These are phyloP conservation scores for Anethum foeniculum DNA, from an alignment of 140 eudicot genomes.

Conservation along the genomic window DNA sequence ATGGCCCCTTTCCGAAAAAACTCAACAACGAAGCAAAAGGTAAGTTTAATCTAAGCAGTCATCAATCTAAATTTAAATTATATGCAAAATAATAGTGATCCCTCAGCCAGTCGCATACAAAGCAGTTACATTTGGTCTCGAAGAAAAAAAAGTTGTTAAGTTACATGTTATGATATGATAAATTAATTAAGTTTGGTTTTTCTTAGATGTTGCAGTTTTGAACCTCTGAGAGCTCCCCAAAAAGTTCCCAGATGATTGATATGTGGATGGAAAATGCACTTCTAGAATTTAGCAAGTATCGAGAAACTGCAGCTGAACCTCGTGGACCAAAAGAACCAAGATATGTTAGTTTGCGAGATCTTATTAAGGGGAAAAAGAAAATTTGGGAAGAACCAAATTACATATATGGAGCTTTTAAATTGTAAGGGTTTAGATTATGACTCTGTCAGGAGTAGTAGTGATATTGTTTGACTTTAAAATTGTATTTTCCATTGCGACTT, in stretches of 20 bases:
- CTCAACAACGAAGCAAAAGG: background rate
- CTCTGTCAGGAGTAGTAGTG: no score
- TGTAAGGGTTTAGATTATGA: no score
- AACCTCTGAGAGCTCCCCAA: background rate
- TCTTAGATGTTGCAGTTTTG: background rate
- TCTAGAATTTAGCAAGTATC: background rate
- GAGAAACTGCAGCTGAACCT: background rate
- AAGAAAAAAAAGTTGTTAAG: no score
- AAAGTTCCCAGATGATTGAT: background rate
- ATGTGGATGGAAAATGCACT: background rate
- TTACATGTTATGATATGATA: background rate
- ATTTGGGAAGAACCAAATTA: no score
- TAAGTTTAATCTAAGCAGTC: no score
- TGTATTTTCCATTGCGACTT: no score
- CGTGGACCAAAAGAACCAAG: background rate
- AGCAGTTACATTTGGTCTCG: no score
- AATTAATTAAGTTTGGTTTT: background rate
- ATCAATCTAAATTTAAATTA: no score
- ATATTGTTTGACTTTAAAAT: no score
- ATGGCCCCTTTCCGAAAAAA: background rate
- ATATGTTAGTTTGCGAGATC: background rate
- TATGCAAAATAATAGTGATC: no score
- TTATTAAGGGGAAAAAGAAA: background rate
- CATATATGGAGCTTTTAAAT: background rate
- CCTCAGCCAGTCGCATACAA: no score